These are phyloP conservation scores for Tuber indicum DNA, from an alignment of 495 filamentous ascomycete genomes.

Conservation along the genomic window DNA sequence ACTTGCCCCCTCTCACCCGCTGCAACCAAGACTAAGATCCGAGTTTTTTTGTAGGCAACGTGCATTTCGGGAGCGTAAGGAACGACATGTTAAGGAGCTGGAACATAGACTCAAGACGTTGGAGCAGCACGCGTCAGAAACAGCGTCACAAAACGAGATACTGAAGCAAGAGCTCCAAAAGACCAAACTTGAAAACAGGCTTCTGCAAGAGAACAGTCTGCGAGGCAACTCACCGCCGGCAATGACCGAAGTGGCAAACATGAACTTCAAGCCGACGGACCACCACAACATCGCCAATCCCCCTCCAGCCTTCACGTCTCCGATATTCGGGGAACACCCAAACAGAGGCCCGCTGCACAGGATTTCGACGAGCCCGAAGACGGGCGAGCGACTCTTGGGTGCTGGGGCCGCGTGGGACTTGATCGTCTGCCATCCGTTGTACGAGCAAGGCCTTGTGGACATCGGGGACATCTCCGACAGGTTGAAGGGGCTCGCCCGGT, in stretches of 20 bases:
- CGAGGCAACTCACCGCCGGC: constrained; percentile 34
- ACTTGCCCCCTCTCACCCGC: neutral
- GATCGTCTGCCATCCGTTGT: constrained; percentile 76
- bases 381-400: constrained; percentile 69
- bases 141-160: constrained; percentile 86
- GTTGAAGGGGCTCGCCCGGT: constrained; percentile 69
- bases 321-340: constrained; percentile 46
- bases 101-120: constrained; percentile 75
- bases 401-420: constrained; percentile 84
- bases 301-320: constrained; percentile 36
- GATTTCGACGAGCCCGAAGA: constrained; percentile 57
- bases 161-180: constrained; percentile 51
- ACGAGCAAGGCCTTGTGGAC: constrained; percentile 74
- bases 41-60: constrained; percentile 60
- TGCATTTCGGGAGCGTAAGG: constrained; percentile 95
- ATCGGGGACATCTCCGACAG: constrained; percentile 68
- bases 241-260: constrained; percentile 53
- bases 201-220: constrained; percentile 38
- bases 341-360: constrained; percentile 62
- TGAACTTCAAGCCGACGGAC: constrained; percentile 67
- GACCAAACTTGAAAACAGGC: constrained; percentile 40
- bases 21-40: constrained; percentile 23
- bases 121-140: constrained; percentile 49
- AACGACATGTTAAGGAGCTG: constrained; percentile 84
- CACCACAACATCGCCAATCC: constrained; percentile 50